Conservation (phyloP, 2,329 filamentous ascomycete genomes). For the Aureobasidium sp. region DNA sequence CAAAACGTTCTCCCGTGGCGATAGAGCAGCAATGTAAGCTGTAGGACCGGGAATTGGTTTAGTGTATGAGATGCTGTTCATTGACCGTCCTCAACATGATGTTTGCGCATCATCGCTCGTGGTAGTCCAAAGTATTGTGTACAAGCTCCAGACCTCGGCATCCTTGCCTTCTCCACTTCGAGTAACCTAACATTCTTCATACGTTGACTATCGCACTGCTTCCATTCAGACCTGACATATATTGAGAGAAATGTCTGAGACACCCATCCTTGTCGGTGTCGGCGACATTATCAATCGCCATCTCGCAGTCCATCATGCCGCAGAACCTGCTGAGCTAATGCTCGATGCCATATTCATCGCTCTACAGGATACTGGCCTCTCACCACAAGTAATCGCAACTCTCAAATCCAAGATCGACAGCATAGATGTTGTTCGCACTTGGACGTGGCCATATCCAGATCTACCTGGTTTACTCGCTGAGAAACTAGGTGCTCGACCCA, state of each 20-base stretch:
- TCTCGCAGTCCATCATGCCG: constrained; percentile 40
- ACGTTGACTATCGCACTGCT: neutral
- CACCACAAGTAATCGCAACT: constrained; percentile 19
- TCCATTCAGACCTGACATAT: neutral
- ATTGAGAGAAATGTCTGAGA: constrained; percentile 12
- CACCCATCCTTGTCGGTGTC: constrained; percentile 53
- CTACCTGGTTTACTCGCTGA: constrained; percentile 46
- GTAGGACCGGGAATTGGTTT: no score
- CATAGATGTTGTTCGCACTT: constrained; percentile 51
- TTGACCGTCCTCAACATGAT: no score
- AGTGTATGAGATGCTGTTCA: no score
- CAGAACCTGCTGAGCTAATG: constrained; percentile 53
- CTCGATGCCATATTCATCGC: constrained; percentile 45
- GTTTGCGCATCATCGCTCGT: neutral
- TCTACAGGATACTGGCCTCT: constrained; percentile 40
- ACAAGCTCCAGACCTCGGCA: constrained; percentile 9
- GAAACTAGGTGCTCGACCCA: constrained; percentile 39
- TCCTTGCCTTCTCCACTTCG: constrained; percentile 7
- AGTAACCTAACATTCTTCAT: neutral
- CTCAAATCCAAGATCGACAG: constrained; percentile 46
- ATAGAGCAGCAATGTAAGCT: no score
- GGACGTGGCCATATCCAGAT: constrained; percentile 58
- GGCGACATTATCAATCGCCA: constrained; percentile 54
- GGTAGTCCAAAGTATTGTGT: neutral
- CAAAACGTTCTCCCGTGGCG: no score